phyloP scores from a whole-genome alignment of 2,329 filamentous ascomycete genomes.

The Fusarium sp. region DNA sequence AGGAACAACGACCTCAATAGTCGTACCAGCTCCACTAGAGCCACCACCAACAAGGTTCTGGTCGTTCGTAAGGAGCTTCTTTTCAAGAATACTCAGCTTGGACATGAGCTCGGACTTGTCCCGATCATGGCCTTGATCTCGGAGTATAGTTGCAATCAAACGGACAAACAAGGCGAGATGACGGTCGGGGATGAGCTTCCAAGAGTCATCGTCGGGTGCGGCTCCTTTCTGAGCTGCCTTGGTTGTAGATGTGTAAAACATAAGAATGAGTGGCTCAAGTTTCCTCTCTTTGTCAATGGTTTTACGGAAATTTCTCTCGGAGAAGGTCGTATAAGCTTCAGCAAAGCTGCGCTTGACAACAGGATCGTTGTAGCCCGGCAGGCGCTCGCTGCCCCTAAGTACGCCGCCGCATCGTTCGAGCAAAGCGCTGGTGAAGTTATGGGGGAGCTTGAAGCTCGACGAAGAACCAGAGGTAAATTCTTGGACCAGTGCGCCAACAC shows the following conservation, averaged over 20 bases:
- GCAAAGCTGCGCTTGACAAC: conserved; percentile 93
- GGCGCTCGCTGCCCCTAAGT: conserved; percentile 81
- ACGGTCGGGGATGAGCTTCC: conserved; percentile 91
- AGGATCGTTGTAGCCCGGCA: conserved; percentile 91
- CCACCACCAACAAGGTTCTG: conserved; percentile 74
- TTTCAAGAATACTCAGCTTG: conserved; percentile 84
- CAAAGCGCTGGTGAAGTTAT: conserved; percentile 63
- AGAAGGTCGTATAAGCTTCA: conserved; percentile 92
- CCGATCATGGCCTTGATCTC: conserved; percentile 84
- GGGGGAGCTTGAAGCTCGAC: conserved; percentile 66
- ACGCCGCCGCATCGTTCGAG: conserved; percentile 84
- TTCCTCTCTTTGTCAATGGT: conserved; percentile 93
- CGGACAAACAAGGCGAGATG: conserved; percentile 96
- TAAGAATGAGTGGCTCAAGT: conserved; percentile 91
- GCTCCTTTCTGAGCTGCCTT: conserved; percentile 82
- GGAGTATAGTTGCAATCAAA: conserved; percentile 81
- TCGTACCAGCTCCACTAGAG: conserved; percentile 55
- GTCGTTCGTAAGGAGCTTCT: conserved; percentile 92
- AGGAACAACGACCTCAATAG: conserved; percentile 84
- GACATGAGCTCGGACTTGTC: conserved; percentile 86
- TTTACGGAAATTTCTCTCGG: conserved; percentile 87
- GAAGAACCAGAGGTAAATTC: conserved; percentile 75
- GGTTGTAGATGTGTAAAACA: conserved; percentile 95
- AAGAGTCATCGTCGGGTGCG: conserved; percentile 84
- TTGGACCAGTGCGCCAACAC: conserved; percentile 87